A percentile compares a stretch with the other conserved stretches of the same genome.
Evolutionary conservation across 2,329 filamentous ascomycete species (phyloP).

Genomic region (Neurospora sp.): DNA sequence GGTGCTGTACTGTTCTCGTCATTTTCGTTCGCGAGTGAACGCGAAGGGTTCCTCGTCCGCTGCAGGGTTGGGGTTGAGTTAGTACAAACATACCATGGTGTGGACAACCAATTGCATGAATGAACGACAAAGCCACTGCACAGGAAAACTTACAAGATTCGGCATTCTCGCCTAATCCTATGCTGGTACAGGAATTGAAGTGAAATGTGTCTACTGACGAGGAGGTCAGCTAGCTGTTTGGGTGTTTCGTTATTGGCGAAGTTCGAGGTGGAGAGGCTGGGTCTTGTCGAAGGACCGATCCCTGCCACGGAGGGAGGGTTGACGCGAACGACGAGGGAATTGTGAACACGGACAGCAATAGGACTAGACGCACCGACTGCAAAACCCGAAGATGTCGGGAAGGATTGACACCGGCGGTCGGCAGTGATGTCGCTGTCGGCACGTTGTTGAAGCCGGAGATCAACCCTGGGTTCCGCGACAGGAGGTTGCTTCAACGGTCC

Average conservation of each 20-base stretch:
- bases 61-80: constrained; percentile 29
- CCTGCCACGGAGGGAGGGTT: neutral
- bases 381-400: constrained; percentile 4
- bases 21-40: constrained; percentile 81
- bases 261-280: neutral
- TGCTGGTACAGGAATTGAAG: neutral
- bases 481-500: neutral
- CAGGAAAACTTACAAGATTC: neutral
- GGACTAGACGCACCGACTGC: neutral
- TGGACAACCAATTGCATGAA: neutral
- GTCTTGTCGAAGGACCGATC: neutral
- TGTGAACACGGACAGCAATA: neutral
- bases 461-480: neutral
- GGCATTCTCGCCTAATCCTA: neutral
- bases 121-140: neutral
- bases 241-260: neutral
- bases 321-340: constrained; percentile 1
- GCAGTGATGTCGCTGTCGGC: neutral
- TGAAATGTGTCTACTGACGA: neutral
- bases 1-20: constrained; percentile 64
- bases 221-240: neutral
- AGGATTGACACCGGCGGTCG: neutral
- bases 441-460: neutral
- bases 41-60: constrained; percentile 55
- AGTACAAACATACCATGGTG: neutral